Evolutionary conservation across 495 filamentous ascomycete species (phyloP).

Genomic region (Penicillium pancosmium): DNA sequence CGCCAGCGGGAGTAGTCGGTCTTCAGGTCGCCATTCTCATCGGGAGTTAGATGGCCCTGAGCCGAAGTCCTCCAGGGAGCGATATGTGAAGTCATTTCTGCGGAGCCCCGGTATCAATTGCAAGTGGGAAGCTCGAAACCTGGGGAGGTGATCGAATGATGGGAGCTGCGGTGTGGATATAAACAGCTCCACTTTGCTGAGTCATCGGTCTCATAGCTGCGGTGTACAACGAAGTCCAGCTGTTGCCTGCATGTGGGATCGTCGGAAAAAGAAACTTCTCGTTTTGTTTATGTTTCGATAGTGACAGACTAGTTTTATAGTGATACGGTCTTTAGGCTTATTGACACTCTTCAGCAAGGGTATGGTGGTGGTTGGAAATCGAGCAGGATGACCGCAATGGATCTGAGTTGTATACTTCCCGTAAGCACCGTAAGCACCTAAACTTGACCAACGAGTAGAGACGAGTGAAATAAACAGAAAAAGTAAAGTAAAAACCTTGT

Average conservation of each 20-base stretch:
- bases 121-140: neutral
- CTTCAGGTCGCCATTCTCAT: constrained; percentile 44
- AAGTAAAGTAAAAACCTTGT: no score
- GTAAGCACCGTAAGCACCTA: no score
- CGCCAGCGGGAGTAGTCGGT: constrained; percentile 88
- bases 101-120: constrained; percentile 5
- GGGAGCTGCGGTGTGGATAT: neutral
- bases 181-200: constrained; percentile 4
- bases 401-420: no score
- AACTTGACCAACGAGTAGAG: no score
- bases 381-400: no score
- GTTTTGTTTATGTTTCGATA: neutral
- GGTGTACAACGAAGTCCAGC: constrained; percentile 9
- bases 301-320: no score
- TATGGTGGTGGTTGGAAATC: no score
- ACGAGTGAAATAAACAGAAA: no score
- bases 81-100: constrained; percentile 36
- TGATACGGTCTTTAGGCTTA: no score
- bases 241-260: neutral
- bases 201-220: constrained; percentile 7
- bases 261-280: neutral
- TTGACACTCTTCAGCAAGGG: no score
- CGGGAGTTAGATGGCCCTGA: constrained; percentile 42
- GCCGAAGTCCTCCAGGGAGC: constrained; percentile 45
- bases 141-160: constrained; percentile 5